phyloP scores from a whole-genome alignment of 2,329 filamentous ascomycete genomes.

The Botryotinia globosa region DNA sequence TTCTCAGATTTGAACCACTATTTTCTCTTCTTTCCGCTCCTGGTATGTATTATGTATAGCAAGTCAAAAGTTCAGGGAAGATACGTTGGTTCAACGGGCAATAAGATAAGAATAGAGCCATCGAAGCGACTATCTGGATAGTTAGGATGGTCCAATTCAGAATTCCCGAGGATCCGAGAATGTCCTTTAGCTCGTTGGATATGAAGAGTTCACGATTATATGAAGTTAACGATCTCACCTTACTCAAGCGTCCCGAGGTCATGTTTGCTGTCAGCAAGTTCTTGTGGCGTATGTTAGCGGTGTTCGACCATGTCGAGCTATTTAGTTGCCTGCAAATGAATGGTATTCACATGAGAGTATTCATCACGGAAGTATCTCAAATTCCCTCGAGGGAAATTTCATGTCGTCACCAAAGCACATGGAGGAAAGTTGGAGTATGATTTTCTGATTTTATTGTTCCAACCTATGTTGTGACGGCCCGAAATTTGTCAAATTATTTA shows the following conservation, averaged over 20 bases:
- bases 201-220: too few relatives aligned
- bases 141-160: too few relatives aligned
- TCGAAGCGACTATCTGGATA: background rate
- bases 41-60: background rate
- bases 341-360: background rate
- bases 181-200: background rate
- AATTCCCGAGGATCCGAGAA: background rate
- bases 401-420: background rate
- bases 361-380: background rate
- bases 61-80: background rate
- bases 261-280: background rate
- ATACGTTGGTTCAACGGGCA: background rate
- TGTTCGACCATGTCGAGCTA: background rate
- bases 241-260: background rate
- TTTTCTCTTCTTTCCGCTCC: background rate
- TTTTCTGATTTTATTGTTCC: background rate
- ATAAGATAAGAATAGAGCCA: background rate
- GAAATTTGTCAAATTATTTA: background rate
- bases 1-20: background rate
- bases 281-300: background rate
- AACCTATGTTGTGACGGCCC: background rate
- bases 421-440: background rate
- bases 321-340: background rate
- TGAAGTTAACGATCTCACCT: background rate
- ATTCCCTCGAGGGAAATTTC: background rate